Conservation (phyloP, 1,284 basidiomycete species). For the Malassezia japonica region DNA sequence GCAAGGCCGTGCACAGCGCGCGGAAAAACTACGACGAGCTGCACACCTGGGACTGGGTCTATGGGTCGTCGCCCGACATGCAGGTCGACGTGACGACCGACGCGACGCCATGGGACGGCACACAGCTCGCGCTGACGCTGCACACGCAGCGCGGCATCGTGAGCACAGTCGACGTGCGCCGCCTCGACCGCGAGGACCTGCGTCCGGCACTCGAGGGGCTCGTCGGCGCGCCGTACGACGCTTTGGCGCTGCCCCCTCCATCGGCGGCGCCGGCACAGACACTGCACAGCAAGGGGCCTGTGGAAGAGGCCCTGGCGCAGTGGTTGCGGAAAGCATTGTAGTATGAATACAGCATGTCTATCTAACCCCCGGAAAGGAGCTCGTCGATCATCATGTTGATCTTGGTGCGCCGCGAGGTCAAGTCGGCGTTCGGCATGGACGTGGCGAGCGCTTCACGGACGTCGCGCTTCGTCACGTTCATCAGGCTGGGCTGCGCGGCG, state of each 20-base stretch:
- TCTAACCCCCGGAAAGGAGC: constrained; percentile 28
- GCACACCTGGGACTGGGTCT: constrained; percentile 85
- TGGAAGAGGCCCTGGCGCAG: background rate
- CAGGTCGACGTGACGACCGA: background rate
- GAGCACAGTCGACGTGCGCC: background rate
- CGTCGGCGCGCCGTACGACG: constrained; percentile 13
- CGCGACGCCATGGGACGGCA: background rate
- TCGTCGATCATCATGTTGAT: constrained; percentile 45
- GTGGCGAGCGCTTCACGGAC: constrained; percentile 39
- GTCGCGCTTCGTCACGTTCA: constrained; percentile 42
- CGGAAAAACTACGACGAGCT: constrained; percentile 23
- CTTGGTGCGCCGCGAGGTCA: constrained; percentile 26
- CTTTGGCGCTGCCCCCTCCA: constrained; percentile 7
- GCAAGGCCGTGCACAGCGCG: constrained; percentile 16
- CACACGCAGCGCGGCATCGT: background rate
- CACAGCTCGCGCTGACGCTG: background rate
- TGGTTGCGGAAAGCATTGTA: constrained; percentile 9
- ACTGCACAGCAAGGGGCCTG: background rate
- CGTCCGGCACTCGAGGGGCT: background rate
- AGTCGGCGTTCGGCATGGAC: constrained; percentile 43
- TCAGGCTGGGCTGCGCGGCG: constrained; percentile 42
- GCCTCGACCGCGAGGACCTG: background rate
- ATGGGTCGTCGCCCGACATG: constrained; percentile 89
- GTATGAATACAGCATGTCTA: background rate
- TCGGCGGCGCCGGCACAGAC: background rate